A percentile compares a stretch with the other conserved stretches of the same genome.
Conservation (phyloP, 148 eudicot species). For the Rhododendron mucronatum region DNA sequence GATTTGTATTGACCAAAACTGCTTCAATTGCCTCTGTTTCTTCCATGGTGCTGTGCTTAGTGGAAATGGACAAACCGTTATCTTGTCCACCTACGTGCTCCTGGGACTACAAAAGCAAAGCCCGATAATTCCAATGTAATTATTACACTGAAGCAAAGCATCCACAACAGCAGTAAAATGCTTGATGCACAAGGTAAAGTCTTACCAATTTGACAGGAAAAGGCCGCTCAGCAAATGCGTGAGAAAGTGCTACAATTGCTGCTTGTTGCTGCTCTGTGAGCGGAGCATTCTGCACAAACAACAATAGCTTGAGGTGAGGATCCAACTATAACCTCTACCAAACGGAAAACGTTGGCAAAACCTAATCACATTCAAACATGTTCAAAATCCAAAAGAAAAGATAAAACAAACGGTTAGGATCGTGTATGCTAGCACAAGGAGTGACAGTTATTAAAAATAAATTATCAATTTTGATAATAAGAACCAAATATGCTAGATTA, state of each 20-base stretch:
- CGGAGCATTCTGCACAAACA: constrained; percentile 68
- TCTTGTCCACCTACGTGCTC: constrained; percentile 42
- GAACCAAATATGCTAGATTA: background rate
- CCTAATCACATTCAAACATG: background rate
- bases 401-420: background rate
- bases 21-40: constrained; percentile 69
- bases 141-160: background rate
- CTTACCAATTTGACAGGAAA: constrained; percentile 74
- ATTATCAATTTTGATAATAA: background rate
- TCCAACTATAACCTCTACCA: background rate
- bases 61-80: constrained; percentile 49
- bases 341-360: background rate
- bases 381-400: background rate
- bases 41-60: constrained; percentile 47
- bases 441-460: background rate
- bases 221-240: constrained; percentile 89
- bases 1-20: constrained; percentile 80
- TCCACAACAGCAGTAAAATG: background rate
- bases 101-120: constrained; percentile 33
- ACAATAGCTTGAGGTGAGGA: background rate
- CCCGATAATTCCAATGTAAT: constrained; percentile 1
- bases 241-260: constrained; percentile 76
- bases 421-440: background rate
- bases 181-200: background rate
- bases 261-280: constrained; percentile 90